Percentiles rank a stretch among this genome's conserved stretches.
Evolutionary conservation across 805 yeast species (phyloP).

Genomic region (Lipomyces spencermartinsiae): DNA sequence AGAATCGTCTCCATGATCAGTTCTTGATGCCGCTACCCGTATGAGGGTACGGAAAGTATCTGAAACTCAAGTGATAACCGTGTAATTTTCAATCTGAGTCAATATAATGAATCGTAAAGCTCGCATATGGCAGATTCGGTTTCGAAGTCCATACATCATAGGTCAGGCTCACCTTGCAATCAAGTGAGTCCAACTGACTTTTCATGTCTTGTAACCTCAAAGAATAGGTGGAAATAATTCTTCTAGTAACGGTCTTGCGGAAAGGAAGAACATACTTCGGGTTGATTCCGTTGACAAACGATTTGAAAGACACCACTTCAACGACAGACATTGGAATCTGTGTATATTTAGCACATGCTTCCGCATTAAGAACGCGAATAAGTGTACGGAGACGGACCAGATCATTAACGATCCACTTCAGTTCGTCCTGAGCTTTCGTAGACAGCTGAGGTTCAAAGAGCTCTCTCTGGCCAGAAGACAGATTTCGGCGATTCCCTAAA

Average conservation of each 20-base stretch:
- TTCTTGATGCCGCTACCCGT: too few relatives aligned
- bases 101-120: too few relatives aligned
- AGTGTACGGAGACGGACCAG: not conserved
- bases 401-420: conserved; percentile 4
- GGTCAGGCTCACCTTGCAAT: too few relatives aligned
- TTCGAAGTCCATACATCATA: too few relatives aligned
- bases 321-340: not conserved
- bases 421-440: conserved; percentile 9
- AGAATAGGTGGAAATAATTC: not conserved
- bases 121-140: too few relatives aligned
- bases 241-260: not conserved
- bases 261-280: not conserved
- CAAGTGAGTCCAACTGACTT: too few relatives aligned
- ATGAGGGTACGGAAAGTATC: too few relatives aligned
- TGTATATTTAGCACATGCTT: conserved; percentile 4
- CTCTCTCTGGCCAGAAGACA: not conserved
- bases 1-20: too few relatives aligned
- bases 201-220: not conserved
- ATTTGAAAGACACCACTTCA: not conserved
- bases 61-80: too few relatives aligned
- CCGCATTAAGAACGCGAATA: not conserved
- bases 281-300: not conserved
- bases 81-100: too few relatives aligned
- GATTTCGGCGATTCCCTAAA: not conserved
- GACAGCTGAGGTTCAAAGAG: not conserved